Evolutionary conservation across 495 filamentous ascomycete genomes (phyloP).

Genomic region (Copromyces sp.): DNA sequence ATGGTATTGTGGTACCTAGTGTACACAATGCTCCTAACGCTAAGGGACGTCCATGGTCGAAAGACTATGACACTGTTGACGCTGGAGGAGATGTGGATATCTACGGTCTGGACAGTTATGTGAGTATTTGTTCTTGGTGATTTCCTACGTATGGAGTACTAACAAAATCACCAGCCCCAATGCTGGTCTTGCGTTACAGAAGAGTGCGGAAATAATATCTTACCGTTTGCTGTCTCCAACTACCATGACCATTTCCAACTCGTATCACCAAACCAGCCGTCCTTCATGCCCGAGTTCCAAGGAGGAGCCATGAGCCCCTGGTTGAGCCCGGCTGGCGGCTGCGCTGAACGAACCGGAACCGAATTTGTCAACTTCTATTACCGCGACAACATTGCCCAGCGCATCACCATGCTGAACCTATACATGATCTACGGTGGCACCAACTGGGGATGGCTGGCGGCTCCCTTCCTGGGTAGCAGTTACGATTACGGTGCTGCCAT

Average conservation of each 20-base stretch:
- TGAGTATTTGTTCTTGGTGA: not conserved
- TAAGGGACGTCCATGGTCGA: slow-evolving; percentile 33
- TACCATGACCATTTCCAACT: slow-evolving; percentile 13
- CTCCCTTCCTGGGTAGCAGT: slow-evolving; percentile 25
- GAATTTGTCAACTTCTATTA: slow-evolving; percentile 51
- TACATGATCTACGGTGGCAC: slow-evolving; percentile 51
- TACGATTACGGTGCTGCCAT: slow-evolving; percentile 54
- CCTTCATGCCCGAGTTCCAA: slow-evolving; percentile 55
- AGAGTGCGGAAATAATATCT: slow-evolving; percentile 41
- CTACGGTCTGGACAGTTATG: slow-evolving; percentile 47
- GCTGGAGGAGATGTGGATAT: slow-evolving; percentile 47
- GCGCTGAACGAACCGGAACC: slow-evolving; percentile 26
- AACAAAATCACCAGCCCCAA: slow-evolving; percentile 24
- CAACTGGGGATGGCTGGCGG: slow-evolving; percentile 36
- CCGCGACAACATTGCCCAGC: slow-evolving; percentile 38
- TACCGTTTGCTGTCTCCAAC: slow-evolving; percentile 10
- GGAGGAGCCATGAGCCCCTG: slow-evolving; percentile 54
- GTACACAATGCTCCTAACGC: slow-evolving; percentile 39
- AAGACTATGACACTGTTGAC: slow-evolving; percentile 31
- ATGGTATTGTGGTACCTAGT: slow-evolving; percentile 45
- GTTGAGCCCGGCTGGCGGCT: slow-evolving; percentile 44
- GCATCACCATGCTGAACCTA: slow-evolving; percentile 32
- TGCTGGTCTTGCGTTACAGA: slow-evolving; percentile 50
- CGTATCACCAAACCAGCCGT: slow-evolving; percentile 26
- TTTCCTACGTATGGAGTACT: fast-evolving